Evolutionary conservation across 2,329 filamentous ascomycete species (phyloP), one percentile per base, ranked within the genome.

Genomic region (Drechslerella stenobrocha): DNA sequence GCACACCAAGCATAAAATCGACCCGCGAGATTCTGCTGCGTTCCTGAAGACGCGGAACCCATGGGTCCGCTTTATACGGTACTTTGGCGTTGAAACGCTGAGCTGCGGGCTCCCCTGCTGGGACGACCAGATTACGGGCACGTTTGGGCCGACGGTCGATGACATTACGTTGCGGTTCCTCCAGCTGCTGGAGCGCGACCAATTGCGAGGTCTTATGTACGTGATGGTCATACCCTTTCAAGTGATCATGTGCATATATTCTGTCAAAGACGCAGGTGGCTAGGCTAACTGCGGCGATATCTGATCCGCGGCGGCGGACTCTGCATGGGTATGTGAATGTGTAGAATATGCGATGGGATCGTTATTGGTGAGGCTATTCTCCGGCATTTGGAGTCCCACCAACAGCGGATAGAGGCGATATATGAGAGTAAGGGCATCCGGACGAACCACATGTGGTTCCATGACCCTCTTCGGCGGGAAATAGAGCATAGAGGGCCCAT

Each of bases 191-290:
- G 3, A 44, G 28, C 15, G 18, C 6, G 51, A 44, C 15, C 51
- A 53, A 24, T 44, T 53, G 22, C 26, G 8, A 20, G 51, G 51
- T 2, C 13, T 53, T 4, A 53, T 53, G 51, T 53, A 28, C 9
- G 48, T 23, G 37, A n/a, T 18, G n/a, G 8, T 18, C 22, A 7
- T 5, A 5, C 2, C 18, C 13, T 7, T 40, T 24, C 9, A 7
- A 37, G 30, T 37, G 37, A 8, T 2, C 4, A 3, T 42, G 15
- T 20, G 22, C 18, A 20, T 42, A 20, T 42, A 42, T 9, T 42
- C 13, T 7, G 3, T 13, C 6, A 18, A 8, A 4, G 18, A 18
- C 3, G 37, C 37, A 20, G n/a, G 4, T 20, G 28, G 15, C 15
- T 18, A n/a, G n/a, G n/a, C n/a, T n/a, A n/a, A n/a, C n/a, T n/a